Conservation (phyloP, 2,329 filamentous ascomycete species). For the Corynespora cassiicola region DNA sequence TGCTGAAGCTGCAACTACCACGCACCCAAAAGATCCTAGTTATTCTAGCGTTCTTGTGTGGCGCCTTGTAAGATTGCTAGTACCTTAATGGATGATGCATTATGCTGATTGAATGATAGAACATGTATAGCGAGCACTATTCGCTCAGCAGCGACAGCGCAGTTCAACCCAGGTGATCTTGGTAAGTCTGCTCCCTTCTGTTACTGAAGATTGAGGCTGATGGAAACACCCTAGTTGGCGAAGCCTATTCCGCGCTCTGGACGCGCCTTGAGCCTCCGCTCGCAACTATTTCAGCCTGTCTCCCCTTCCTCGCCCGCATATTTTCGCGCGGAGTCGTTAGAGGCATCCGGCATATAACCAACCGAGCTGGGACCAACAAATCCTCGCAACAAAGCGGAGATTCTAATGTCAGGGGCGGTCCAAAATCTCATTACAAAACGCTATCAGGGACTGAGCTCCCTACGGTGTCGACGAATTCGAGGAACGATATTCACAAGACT, state of each 20-base stretch:
- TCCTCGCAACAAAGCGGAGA: no score
- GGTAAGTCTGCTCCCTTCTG: no score
- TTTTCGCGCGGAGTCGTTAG: background rate
- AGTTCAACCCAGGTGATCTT: background rate
- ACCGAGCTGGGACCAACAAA: background rate
- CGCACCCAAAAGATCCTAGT: background rate
- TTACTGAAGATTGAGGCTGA: no score
- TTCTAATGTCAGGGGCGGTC: no score
- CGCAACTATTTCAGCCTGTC: slow-evolving; percentile 1
- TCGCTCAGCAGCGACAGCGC: background rate
- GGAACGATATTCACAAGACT: no score
- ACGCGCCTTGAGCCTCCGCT: background rate
- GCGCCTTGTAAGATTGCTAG: slow-evolving; percentile 1
- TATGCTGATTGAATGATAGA: no score
- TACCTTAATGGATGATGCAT: no score
- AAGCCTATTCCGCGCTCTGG: background rate
- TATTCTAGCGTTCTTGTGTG: background rate
- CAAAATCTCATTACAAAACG: no score
- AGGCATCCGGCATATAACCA: background rate
- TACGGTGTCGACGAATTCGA: no score
- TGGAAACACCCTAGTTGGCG: background rate
- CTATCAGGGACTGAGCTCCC: no score
- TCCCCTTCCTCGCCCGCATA: background rate
- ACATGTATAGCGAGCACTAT: slow-evolving; percentile 1
- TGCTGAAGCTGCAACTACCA: background rate